Conservation (phyloP, 176 grass and related monocot species). For the Triticum monococcum region DNA sequence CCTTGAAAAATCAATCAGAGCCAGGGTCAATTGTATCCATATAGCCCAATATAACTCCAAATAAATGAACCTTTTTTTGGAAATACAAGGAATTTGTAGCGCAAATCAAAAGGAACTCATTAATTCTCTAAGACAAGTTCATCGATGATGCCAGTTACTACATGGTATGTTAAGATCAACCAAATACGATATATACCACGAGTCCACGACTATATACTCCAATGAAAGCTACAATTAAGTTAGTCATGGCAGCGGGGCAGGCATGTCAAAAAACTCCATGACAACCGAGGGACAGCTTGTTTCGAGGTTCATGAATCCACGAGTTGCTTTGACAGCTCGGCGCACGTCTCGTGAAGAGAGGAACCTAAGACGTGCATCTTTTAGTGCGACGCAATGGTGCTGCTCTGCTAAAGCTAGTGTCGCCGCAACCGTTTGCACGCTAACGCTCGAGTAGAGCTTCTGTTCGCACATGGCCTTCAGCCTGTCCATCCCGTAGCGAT, state of each 20-base stretch:
- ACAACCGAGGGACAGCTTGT: conserved; percentile 9
- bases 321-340: conserved; percentile 3
- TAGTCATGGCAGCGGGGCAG: background rate
- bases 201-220: too few relatives aligned
- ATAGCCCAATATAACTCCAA: too few relatives aligned
- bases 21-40: too few relatives aligned
- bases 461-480: conserved; percentile 35
- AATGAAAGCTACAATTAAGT: too few relatives aligned
- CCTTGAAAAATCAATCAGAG: too few relatives aligned
- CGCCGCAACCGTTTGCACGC: conserved; percentile 13
- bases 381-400: conserved; percentile 14
- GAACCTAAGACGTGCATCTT: conserved; percentile 21
- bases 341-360: conserved; percentile 10
- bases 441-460: conserved; percentile 12
- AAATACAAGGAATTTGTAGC: too few relatives aligned
- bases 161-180: too few relatives aligned
- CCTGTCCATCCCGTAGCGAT: conserved; percentile 40
- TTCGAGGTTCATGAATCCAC: conserved; percentile 31
- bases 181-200: too few relatives aligned
- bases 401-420: conserved; percentile 33
- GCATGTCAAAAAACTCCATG: background rate
- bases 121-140: too few relatives aligned
- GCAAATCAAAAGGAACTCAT: too few relatives aligned
- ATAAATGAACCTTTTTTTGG: too few relatives aligned
- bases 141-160: too few relatives aligned